These are phyloP conservation scores for Hypoxylon sp. DNA, from an alignment of 2,329 filamentous ascomycete genomes.

Conservation along the genomic window DNA sequence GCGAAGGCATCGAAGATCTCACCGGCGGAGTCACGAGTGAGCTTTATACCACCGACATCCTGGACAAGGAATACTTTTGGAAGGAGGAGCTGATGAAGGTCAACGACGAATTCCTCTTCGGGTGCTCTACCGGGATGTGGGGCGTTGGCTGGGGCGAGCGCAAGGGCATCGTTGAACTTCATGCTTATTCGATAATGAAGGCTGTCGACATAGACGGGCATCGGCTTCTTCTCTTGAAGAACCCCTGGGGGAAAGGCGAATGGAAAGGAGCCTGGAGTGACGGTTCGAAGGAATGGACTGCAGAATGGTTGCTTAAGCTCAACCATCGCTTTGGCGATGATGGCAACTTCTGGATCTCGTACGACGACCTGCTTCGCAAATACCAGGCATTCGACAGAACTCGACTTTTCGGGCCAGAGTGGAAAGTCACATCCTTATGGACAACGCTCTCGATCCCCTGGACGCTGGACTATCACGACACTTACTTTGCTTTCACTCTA, in stretches of 20 bases:
- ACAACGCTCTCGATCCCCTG: constrained; percentile 67
- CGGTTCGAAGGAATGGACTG: constrained; percentile 86
- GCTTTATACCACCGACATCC: constrained; percentile 74
- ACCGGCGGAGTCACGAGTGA: constrained; percentile 76
- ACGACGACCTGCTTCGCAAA: constrained; percentile 69
- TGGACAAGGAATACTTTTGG: constrained; percentile 85
- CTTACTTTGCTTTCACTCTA: constrained; percentile 65
- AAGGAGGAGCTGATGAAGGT: constrained; percentile 80
- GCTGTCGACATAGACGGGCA: constrained; percentile 70
- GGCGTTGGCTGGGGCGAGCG: constrained; percentile 61
- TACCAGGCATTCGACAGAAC: constrained; percentile 70
- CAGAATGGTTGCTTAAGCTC: constrained; percentile 80
- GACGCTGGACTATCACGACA: constrained; percentile 67
- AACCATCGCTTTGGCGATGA: constrained; percentile 82
- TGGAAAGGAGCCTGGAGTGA: constrained; percentile 88
- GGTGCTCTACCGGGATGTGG: constrained; percentile 65
- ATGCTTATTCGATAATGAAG: constrained; percentile 72
- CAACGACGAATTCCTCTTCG: constrained; percentile 82
- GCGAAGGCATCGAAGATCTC: constrained; percentile 71
- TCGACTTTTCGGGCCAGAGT: constrained; percentile 68
- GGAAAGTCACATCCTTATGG: constrained; percentile 63
- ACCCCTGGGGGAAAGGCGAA: constrained; percentile 85
- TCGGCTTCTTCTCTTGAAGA: constrained; percentile 74
- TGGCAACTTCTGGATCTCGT: constrained; percentile 73
- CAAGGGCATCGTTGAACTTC: constrained; percentile 69